These are phyloP conservation scores for Fusarium begoniae DNA, from an alignment of 2,329 filamentous ascomycete species.

Conservation along the genomic window DNA sequence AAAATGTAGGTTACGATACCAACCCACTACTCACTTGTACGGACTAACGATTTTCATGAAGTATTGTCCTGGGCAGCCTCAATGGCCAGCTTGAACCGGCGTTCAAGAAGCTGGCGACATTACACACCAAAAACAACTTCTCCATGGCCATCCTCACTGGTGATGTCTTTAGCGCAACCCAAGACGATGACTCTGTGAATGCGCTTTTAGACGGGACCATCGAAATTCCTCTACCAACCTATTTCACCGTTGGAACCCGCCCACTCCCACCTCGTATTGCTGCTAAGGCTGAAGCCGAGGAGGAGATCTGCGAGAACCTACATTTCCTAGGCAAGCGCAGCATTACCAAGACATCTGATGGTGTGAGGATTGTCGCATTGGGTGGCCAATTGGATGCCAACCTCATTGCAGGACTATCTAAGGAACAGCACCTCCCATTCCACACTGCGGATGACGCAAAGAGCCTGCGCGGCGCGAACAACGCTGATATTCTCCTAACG, in stretches of 20 bases:
- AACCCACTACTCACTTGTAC: background rate
- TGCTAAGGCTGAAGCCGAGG: constrained; percentile 77
- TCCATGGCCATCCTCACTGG: constrained; percentile 85
- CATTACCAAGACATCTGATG: constrained; percentile 88
- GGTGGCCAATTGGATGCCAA: constrained; percentile 76
- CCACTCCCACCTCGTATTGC: constrained; percentile 76
- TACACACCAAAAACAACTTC: constrained; percentile 90
- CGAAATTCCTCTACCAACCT: constrained; percentile 80
- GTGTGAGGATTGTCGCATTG: constrained; percentile 85
- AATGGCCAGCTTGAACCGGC: constrained; percentile 80
- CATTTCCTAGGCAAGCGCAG: constrained; percentile 89
- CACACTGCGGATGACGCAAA: constrained; percentile 83
- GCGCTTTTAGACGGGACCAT: constrained; percentile 78
- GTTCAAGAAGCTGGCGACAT: constrained; percentile 80
- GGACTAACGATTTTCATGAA: constrained; percentile 46
- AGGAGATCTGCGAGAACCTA: constrained; percentile 87
- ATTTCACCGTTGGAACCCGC: constrained; percentile 83
- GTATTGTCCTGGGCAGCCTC: constrained; percentile 83
- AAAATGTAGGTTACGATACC: constrained; percentile 54
- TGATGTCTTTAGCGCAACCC: constrained; percentile 76
- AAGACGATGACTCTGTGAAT: constrained; percentile 67
- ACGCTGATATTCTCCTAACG: constrained; percentile 87
- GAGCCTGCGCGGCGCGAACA: constrained; percentile 77
- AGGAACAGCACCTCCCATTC: constrained; percentile 78
- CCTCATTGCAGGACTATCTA: constrained; percentile 69